Evolutionary conservation across 139 green algal genomes (phyloP).

Genomic region (Coelastrella sp.): DNA sequence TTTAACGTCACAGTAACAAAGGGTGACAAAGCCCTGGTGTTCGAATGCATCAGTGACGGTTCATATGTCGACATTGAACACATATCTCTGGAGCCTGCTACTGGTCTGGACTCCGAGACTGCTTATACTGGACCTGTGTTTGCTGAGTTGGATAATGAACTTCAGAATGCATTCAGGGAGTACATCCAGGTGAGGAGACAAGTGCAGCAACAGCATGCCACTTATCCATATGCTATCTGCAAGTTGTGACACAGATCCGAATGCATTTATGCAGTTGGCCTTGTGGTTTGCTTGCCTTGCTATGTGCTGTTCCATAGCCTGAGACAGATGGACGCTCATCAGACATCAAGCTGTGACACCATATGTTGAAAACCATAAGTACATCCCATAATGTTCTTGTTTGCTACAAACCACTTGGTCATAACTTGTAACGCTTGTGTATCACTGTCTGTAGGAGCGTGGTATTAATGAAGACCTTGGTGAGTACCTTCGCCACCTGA

Average conservation of each 20-base stretch:
- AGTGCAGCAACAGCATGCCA: too few species aligned
- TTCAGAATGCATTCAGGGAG: conserved; percentile 54
- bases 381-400: too few species aligned
- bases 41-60: conserved; percentile 66
- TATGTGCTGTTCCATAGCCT: not conserved
- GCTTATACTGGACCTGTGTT: conserved; percentile 62
- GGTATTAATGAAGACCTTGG: conserved; percentile 60
- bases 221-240: not conserved
- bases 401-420: not conserved
- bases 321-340: too few species aligned
- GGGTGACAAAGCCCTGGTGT: conserved; percentile 56
- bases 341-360: not conserved
- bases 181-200: too few species aligned
- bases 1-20: conserved; percentile 64
- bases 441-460: conserved; percentile 41
- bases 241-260: not conserved
- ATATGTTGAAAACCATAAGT: not conserved
- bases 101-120: conserved; percentile 29
- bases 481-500: conserved; percentile 56
- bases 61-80: conserved; percentile 60
- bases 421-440: not conserved
- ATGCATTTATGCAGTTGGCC: too few species aligned
- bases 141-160: conserved; percentile 60
- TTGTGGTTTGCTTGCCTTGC: not conserved
- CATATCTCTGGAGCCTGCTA: conserved; percentile 56